These are phyloP conservation scores for Pythium phragmiticola DNA, from an alignment of 352 stramenopile species.

Conservation along the genomic window DNA sequence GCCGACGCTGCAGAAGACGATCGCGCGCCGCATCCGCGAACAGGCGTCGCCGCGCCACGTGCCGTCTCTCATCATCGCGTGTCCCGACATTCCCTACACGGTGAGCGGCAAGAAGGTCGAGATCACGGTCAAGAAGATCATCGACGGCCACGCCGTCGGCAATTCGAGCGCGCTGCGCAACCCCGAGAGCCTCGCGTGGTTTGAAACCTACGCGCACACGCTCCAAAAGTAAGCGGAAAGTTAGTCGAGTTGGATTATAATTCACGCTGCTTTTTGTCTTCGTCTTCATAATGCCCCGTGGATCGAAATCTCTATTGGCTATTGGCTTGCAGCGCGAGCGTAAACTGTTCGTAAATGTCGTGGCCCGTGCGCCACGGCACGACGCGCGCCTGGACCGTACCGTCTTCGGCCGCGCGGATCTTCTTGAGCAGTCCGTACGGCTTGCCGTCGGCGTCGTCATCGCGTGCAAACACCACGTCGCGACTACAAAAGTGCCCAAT, in stretches of 20 bases:
- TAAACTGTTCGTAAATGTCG: conserved; percentile 60
- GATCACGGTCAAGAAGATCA: conserved; percentile 77
- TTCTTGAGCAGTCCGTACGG: conserved; percentile 59
- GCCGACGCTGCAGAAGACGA: conserved; percentile 48
- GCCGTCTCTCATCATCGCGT: conserved; percentile 54
- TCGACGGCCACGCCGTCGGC: conserved; percentile 52
- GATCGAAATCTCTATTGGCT: not conserved
- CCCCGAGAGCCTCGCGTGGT: conserved; percentile 61
- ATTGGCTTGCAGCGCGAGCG: conserved; percentile 11
- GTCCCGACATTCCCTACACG: conserved; percentile 73
- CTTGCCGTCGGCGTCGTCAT: conserved; percentile 40
- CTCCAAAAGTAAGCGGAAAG: conserved; percentile 19
- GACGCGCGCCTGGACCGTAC: conserved; percentile 40
- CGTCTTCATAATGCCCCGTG: not conserved
- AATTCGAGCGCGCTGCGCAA: conserved; percentile 72
- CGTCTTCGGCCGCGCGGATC: conserved; percentile 32
- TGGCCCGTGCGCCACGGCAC: conserved; percentile 61
- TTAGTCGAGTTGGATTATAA: not conserved
- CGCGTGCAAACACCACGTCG: conserved; percentile 69
- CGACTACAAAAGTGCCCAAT: conserved; percentile 23
- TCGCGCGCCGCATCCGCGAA: conserved; percentile 53
- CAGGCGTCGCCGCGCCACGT: conserved; percentile 70
- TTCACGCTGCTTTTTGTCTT: not conserved
- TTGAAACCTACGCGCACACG: conserved; percentile 44
- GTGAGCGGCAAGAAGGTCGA: conserved; percentile 84